Percentiles rank a stretch among this genome's conserved stretches.
These are phyloP conservation scores for Candida arabinofermentans DNA, from an alignment of 805 yeast genomes.

Conservation along the genomic window DNA sequence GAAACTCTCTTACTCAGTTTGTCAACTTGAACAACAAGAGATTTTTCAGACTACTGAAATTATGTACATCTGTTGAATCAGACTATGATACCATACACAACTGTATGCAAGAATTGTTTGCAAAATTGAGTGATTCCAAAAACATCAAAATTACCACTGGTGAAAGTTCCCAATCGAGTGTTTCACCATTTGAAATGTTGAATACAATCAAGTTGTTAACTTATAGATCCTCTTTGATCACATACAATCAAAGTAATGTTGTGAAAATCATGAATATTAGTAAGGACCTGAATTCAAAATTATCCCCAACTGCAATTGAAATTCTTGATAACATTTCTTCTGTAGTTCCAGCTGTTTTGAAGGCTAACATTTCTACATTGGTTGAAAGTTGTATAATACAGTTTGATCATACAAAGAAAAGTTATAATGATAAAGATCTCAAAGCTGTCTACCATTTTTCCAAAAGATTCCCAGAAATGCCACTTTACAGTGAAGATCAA, in stretches of 20 bases:
- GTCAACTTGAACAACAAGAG: conserved; percentile 55
- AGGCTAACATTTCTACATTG: conserved; percentile 52
- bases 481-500: conserved; percentile 23
- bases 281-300: conserved; percentile 29
- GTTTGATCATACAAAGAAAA: conserved; percentile 1
- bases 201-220: conserved; percentile 53
- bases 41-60: conserved; percentile 49
- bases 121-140: conserved; percentile 51
- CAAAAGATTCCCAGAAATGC: conserved; percentile 43
- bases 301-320: conserved; percentile 41
- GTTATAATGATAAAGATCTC: conserved; percentile 37
- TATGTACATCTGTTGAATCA: conserved; percentile 52
- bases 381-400: conserved; percentile 23
- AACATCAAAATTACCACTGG: conserved; percentile 29
- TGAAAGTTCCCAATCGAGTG: conserved; percentile 9
- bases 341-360: conserved; percentile 60
- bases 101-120: conserved; percentile 59
- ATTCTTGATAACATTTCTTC: conserved; percentile 56
- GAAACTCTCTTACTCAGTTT: conserved; percentile 49
- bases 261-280: conserved; percentile 46
- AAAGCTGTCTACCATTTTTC: conserved; percentile 59
- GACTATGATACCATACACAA: conserved; percentile 58
- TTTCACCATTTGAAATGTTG: conserved; percentile 46
- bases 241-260: conserved; percentile 65
- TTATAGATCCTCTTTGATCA: conserved; percentile 55